Evolutionary conservation across 2,329 filamentous ascomycete species (phyloP).

Genomic region (Lasiodiplodia gonubiensis): DNA sequence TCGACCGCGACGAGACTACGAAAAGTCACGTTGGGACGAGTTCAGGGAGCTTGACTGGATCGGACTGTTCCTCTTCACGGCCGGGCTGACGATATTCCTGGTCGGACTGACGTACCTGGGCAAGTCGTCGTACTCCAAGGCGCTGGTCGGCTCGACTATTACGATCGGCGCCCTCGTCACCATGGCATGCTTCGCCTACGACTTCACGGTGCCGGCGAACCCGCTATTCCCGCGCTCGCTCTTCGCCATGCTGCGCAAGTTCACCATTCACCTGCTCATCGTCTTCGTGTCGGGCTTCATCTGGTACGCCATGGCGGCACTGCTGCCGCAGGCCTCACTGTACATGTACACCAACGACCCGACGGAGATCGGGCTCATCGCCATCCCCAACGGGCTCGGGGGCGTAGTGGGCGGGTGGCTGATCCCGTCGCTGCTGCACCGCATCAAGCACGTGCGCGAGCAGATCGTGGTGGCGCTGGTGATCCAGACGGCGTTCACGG

Average conservation of each 20-base stretch:
- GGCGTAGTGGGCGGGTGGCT: slow-evolving; percentile 33
- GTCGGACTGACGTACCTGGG: slow-evolving; percentile 57
- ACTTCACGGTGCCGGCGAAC: slow-evolving; percentile 34
- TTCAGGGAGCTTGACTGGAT: slow-evolving; percentile 53
- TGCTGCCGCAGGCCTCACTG: slow-evolving; percentile 35
- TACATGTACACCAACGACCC: slow-evolving; percentile 34
- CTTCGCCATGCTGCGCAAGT: slow-evolving; percentile 38
- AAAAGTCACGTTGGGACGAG: slow-evolving; percentile 39
- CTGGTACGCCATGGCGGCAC: slow-evolving; percentile 36
- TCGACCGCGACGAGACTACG: slow-evolving; percentile 44
- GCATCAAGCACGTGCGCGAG: slow-evolving; percentile 34
- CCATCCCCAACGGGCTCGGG: slow-evolving; percentile 33
- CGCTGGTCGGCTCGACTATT: slow-evolving; percentile 37
- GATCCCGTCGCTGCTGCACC: slow-evolving; percentile 33
- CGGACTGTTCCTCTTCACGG: slow-evolving; percentile 54
- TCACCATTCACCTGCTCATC: slow-evolving; percentile 38
- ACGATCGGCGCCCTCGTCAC: slow-evolving; percentile 35
- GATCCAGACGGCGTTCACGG: slow-evolving; percentile 36
- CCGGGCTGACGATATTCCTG: slow-evolving; percentile 53
- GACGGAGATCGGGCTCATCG: slow-evolving; percentile 34
- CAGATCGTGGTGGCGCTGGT: slow-evolving; percentile 35
- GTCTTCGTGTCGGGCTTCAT: slow-evolving; percentile 40
- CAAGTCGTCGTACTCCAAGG: slow-evolving; percentile 37
- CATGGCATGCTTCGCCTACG: slow-evolving; percentile 33
- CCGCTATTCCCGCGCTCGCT: slow-evolving; percentile 40